Evolutionary conservation across 768 basidiomycete species (phyloP).

Genomic region (Cystobasidium tubakii): DNA sequence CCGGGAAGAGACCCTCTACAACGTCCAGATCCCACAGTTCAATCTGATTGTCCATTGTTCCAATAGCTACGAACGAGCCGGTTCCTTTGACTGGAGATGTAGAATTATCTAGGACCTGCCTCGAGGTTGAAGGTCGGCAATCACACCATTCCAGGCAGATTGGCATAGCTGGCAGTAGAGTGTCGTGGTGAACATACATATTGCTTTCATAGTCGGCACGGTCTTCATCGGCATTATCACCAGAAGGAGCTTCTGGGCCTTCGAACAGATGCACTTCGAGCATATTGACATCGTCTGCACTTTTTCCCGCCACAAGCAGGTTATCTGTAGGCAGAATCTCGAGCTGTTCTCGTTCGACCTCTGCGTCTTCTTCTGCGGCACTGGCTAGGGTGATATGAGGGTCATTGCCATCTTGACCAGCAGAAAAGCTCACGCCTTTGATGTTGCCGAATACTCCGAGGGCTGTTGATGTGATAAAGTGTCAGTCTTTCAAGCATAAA

Average conservation of each 20-base stretch:
- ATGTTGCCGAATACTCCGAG: conserved; percentile 84
- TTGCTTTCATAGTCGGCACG: conserved; percentile 79
- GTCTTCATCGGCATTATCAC: conserved; percentile 51
- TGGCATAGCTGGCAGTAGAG: conserved; percentile 94
- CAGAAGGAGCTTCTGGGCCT: conserved; percentile 52
- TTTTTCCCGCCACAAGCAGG: conserved; percentile 84
- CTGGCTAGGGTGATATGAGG: conserved; percentile 95
- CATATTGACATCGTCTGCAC: conserved; percentile 91
- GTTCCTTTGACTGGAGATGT: conserved; percentile 49
- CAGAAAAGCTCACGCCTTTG: conserved; percentile 77
- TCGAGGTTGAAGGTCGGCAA: conserved; percentile 60
- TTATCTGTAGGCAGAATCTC: conserved; percentile 86
- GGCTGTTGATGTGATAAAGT: conserved; percentile 41
- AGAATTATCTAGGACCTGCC: conserved; percentile 5
- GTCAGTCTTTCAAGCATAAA: no score
- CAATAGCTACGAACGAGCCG: conserved; percentile 83
- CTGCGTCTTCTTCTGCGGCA: conserved; percentile 53
- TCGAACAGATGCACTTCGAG: conserved; percentile 95
- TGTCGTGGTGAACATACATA: conserved; percentile 92
- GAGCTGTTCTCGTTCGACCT: conserved; percentile 75
- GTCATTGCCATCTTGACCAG: conserved; percentile 76
- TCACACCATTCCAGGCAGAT: conserved; percentile 99
- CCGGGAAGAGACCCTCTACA: conserved; percentile 88
- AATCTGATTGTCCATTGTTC: conserved; percentile 93
- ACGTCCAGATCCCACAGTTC: conserved; percentile 97